Evolutionary conservation across 2,329 filamentous ascomycete species (phyloP), one percentile per base, ranked within the genome.

Genomic region (Aspergillus sclerotialis): DNA sequence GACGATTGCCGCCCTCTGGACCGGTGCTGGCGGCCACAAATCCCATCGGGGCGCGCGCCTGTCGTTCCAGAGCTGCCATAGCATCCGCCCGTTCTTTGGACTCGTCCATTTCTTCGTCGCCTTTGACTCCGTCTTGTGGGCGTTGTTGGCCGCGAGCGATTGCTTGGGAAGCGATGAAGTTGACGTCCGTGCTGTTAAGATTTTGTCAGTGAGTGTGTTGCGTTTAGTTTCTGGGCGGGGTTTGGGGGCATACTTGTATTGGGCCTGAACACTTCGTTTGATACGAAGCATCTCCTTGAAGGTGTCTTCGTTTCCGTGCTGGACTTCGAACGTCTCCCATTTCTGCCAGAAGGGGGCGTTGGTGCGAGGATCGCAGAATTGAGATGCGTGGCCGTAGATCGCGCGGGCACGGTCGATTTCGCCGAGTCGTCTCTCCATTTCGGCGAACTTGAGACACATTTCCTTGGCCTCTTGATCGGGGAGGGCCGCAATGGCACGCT

Each of bases 211-310:
- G 44, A 39, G 29, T 30, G 18, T 13, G 28, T 5, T 3, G 10
- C 28, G 13, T 16, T 24, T 29, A 31, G 3, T n/a, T n/a, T n/a
- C n/a, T n/a, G n/a, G n/a, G n/a, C 4, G n/a, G 25, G 30, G 29
- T 28, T 13, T 5, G 28, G 24, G 9, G 26, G 25, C 70, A 55
- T 73, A 78, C 74, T 96, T 96, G 72, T 93, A 98, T 67, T 95
- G 86, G 34, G 92, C 90, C 63, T 95, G 88, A 9, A 98, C 92
- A 62, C 87, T 94, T 58, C 92, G 75, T 73, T 96, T 98, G 70
- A 98, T 88, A 18, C 92, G 82, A 43, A 96, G 72, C 92, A 98
- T 98, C 60, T 98, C 92, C 69, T 94, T 95, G 73, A 93, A 98
- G 0, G 93, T 98, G 60, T 98, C 92, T 61, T 98, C 93, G 64